Evolutionary conservation across 2,329 filamentous ascomycete species (phyloP).

Genomic region (Exutisphaerella laricina): DNA sequence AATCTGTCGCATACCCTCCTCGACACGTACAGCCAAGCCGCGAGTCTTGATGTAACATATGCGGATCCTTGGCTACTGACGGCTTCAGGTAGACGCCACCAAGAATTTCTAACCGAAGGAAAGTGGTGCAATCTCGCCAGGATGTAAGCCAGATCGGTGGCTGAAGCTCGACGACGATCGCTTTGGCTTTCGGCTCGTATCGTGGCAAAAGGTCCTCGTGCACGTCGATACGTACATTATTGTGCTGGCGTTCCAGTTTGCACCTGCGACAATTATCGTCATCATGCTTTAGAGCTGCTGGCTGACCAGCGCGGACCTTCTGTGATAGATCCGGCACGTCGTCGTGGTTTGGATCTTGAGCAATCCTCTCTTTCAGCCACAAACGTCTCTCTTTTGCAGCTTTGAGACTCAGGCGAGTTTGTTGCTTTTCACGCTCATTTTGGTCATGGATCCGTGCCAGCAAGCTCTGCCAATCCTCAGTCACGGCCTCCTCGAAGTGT

Average conservation of each 20-base stretch:
- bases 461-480: conserved; percentile 42
- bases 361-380: no score
- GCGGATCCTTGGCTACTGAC: no score
- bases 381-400: no score
- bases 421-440: no score
- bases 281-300: conserved; percentile 30
- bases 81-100: no score
- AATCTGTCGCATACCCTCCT: no score
- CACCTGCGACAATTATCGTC: conserved; percentile 42
- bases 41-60: no score
- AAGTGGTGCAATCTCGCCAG: conserved; percentile 42
- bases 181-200: conserved; percentile 34
- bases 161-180: conserved; percentile 49
- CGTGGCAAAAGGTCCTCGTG: conserved; percentile 49
- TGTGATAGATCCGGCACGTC: no score
- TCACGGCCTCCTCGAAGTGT: conserved; percentile 32
- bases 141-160: conserved; percentile 41
- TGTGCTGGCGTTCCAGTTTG: conserved; percentile 32
- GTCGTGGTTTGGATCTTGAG: no score
- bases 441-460: no score
- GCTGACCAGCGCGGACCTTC: conserved; percentile 14
- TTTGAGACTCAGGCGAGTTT: no score
- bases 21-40: no score
- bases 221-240: conserved; percentile 41
- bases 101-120: conserved; percentile 44